phyloP scores from a whole-genome alignment of 768 basidiomycete species.

The Pholiota molesta region DNA sequence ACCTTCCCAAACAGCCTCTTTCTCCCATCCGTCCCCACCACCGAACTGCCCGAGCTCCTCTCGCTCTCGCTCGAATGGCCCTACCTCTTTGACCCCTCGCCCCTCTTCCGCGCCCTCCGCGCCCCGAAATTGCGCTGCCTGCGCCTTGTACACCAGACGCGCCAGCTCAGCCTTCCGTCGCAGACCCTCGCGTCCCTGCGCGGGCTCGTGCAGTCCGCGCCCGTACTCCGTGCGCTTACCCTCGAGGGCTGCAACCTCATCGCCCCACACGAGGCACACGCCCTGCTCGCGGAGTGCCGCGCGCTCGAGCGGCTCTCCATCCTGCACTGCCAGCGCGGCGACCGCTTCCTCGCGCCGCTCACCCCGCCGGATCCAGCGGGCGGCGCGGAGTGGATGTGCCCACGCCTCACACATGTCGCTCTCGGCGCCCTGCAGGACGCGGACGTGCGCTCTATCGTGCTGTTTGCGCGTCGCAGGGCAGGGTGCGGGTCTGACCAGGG shows the following conservation, averaged over 20 bases:
- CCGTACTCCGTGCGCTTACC: slow-evolving; percentile 13
- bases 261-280: slow-evolving; percentile 9
- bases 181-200: slow-evolving; percentile 13
- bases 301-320: slow-evolving; percentile 17
- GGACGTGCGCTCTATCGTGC: slow-evolving; percentile 18
- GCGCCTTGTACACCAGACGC: slow-evolving; percentile 12
- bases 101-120: slow-evolving; percentile 20
- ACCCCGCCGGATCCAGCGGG: slow-evolving; percentile 4
- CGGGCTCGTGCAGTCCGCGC: slow-evolving; percentile 17
- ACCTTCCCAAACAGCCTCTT: slow-evolving; percentile 20
- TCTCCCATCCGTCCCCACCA: slow-evolving; percentile 8
- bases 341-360: slow-evolving; percentile 18
- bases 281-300: slow-evolving; percentile 10
- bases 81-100: slow-evolving; percentile 15
- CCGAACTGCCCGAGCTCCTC: slow-evolving; percentile 19
- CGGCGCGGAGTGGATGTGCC: slow-evolving; percentile 15
- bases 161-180: slow-evolving; percentile 9
- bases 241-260: slow-evolving; percentile 19
- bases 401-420: slow-evolving; percentile 15
- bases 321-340: slow-evolving; percentile 12
- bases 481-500: not conserved
- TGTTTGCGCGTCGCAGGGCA: slow-evolving; percentile 18
- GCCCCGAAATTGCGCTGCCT: slow-evolving; percentile 20
- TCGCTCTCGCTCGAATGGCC: slow-evolving; percentile 20
- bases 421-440: slow-evolving; percentile 16